Percentiles rank a stretch among this genome's conserved stretches.
Evolutionary conservation across 495 filamentous ascomycete genomes (phyloP).

Genomic region (Xylaria cubensis): DNA sequence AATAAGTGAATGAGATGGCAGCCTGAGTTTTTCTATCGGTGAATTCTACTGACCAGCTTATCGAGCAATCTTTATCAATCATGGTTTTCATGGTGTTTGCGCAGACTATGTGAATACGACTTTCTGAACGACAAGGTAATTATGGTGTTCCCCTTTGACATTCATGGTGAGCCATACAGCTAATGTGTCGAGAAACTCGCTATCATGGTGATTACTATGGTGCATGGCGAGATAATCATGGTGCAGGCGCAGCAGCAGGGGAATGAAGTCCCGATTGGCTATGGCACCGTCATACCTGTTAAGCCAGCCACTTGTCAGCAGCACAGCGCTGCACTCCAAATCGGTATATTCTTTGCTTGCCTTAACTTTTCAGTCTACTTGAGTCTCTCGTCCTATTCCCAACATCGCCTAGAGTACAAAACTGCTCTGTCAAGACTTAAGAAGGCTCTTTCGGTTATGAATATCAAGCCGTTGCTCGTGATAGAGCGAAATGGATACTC

Average conservation of each 20-base stretch:
- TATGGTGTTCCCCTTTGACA: not conserved
- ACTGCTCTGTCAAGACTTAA: no score
- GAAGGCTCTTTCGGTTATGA: no score
- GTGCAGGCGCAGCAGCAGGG: not conserved
- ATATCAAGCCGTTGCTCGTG: no score
- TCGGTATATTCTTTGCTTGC: not conserved
- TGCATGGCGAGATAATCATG: not conserved
- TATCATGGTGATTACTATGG: not conserved
- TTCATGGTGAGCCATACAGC: not conserved
- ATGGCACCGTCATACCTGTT: not conserved
- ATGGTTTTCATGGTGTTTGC: not conserved
- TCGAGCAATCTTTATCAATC: not conserved
- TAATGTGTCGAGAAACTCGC: not conserved
- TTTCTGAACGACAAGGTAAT: not conserved
- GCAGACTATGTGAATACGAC: no score
- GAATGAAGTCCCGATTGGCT: not conserved
- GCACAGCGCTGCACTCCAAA: not conserved
- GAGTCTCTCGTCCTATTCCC: not conserved
- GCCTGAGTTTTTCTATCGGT: no score
- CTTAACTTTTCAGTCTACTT: not conserved
- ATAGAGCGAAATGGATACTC: not conserved
- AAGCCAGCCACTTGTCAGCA: not conserved
- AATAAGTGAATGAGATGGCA: no score
- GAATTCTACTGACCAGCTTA: not conserved
- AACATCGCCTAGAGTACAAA: not conserved